A percentile compares a stretch with the other conserved stretches of the same genome.
Evolutionary conservation across 768 basidiomycete genomes (phyloP).

Genomic region (Leccinum imitatum): DNA sequence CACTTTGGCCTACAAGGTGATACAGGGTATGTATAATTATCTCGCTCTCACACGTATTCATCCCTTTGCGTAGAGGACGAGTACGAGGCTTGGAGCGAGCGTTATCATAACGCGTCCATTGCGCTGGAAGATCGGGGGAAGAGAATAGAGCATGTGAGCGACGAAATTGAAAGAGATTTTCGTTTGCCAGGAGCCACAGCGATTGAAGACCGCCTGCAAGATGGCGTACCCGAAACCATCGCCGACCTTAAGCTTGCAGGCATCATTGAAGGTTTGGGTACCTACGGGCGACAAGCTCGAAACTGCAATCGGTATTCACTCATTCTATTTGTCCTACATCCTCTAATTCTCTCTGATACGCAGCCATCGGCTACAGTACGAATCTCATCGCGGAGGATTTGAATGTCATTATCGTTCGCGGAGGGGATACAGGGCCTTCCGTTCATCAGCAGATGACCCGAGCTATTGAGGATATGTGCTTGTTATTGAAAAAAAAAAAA

Average conservation of each 20-base stretch:
- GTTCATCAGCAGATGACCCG: constrained; percentile 79
- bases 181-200: constrained; percentile 91
- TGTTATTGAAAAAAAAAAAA: not conserved
- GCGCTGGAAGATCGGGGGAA: constrained; percentile 78
- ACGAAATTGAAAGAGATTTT: constrained; percentile 80
- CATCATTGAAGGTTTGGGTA: constrained; percentile 91
- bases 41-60: not conserved
- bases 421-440: constrained; percentile 58
- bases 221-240: constrained; percentile 96
- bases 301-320: constrained; percentile 81
- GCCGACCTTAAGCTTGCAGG: constrained; percentile 95
- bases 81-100: constrained; percentile 75
- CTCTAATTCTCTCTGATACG: constrained; percentile 5
- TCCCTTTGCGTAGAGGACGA: constrained; percentile 54
- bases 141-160: constrained; percentile 73
- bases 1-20: constrained; percentile 88
- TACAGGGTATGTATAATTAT: constrained; percentile 51
- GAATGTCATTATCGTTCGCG: constrained; percentile 92
- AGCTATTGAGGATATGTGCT: constrained; percentile 59
- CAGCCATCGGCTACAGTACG: constrained; percentile 95
- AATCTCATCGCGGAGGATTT: constrained; percentile 88
- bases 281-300: constrained; percentile 98
- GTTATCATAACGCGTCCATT: constrained; percentile 78
- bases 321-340: not conserved
- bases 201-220: constrained; percentile 97